phyloP scores from a whole-genome alignment of 2,329 filamentous ascomycete species.

The Botryotinia convoluta region DNA sequence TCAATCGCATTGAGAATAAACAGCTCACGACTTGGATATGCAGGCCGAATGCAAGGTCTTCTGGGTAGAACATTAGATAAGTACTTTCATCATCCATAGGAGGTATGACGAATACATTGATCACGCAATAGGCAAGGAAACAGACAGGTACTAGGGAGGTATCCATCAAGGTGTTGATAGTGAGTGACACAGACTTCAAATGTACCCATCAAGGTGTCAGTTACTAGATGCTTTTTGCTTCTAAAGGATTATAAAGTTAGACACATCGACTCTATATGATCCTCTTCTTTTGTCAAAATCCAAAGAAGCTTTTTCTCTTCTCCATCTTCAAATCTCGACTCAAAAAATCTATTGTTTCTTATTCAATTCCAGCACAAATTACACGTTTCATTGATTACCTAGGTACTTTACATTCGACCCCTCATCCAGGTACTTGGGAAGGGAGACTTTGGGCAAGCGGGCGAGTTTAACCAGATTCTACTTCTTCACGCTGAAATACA shows the following conservation, averaged over 20 bases:
- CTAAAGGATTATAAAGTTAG: not conserved
- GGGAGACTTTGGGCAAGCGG: not conserved
- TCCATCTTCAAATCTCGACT: not conserved
- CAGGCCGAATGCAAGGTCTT: not conserved
- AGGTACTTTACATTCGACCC: not conserved
- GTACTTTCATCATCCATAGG: not conserved
- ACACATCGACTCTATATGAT: not conserved
- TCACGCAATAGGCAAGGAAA: not conserved
- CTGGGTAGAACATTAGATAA: not conserved
- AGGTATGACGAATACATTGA: not conserved
- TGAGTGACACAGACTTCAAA: not conserved
- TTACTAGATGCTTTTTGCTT: not conserved
- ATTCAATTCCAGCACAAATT: not conserved
- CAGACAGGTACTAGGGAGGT: not conserved
- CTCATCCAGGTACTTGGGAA: not conserved
- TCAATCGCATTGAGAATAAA: not conserved
- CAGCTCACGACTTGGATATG: not conserved
- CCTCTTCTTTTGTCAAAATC: not conserved
- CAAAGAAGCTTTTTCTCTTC: not conserved
- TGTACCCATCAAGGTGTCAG: not conserved
- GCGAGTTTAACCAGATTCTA: not conserved
- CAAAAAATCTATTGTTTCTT: not conserved
- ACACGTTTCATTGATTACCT: not conserved
- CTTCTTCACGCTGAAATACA: not conserved
- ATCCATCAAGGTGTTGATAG: not conserved